Evolutionary conservation across 495 filamentous ascomycete species (phyloP).

Genomic region (Penicillium canariense): DNA sequence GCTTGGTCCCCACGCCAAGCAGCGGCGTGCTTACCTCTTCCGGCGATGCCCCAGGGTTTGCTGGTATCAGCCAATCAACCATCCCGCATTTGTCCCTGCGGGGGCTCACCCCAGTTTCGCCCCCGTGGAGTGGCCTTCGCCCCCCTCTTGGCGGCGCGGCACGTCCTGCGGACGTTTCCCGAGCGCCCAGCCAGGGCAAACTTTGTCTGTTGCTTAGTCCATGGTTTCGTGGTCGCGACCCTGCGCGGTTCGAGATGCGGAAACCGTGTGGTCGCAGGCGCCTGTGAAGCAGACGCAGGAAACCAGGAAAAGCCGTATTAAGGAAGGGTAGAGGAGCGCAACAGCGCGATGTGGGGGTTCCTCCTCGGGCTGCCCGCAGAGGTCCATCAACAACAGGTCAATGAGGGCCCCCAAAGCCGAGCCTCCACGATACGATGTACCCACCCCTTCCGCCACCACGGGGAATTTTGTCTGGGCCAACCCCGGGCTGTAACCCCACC

Average conservation of each 20-base stretch:
- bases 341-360: not conserved
- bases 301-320: not conserved
- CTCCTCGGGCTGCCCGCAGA: not conserved
- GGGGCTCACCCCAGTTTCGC: constrained; percentile 6
- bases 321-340: not conserved
- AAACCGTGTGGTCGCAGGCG: not conserved
- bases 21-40: not conserved
- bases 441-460: not conserved
- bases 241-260: not conserved
- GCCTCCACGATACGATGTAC: not conserved
- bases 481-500: not conserved
- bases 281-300: not conserved
- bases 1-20: constrained; percentile 4
- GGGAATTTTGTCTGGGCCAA: not conserved
- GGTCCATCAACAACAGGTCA: not conserved
- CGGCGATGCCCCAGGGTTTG: not conserved
- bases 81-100: not conserved
- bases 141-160: constrained; percentile 4
- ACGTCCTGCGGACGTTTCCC: constrained; percentile 2
- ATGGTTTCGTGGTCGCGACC: not conserved
- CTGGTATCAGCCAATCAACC: constrained; percentile 2
- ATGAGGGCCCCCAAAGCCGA: not conserved
- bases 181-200: constrained; percentile 5
- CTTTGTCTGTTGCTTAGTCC: constrained; percentile 2
- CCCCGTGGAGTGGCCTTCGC: not conserved